phyloP scores from a whole-genome alignment of 495 filamentous ascomycete genomes.

The Penicillium subrubescens region DNA sequence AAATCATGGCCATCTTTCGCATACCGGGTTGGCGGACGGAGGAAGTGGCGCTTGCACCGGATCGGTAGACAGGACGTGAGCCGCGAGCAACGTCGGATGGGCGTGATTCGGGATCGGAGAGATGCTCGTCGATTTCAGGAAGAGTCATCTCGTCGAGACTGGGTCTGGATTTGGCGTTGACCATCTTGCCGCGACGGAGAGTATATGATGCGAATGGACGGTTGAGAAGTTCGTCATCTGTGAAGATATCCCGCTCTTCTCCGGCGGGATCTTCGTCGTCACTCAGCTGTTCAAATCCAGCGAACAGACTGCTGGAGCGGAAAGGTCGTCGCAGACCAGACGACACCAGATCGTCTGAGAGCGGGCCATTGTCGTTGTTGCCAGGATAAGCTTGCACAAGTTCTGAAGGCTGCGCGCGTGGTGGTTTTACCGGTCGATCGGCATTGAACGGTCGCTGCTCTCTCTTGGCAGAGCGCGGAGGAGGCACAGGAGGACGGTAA shows the following conservation, averaged over 20 bases:
- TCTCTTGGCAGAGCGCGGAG: slow-evolving; percentile 36
- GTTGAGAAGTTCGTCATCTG: slow-evolving; percentile 48
- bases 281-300: slow-evolving; percentile 70
- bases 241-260: slow-evolving; percentile 51
- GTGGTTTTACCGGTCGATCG: slow-evolving; percentile 21
- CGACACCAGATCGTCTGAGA: slow-evolving; percentile 56
- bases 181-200: slow-evolving; percentile 44
- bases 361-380: slow-evolving; percentile 79
- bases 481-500: slow-evolving; percentile 38
- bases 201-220: slow-evolving; percentile 49
- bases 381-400: slow-evolving; percentile 72
- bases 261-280: slow-evolving; percentile 46
- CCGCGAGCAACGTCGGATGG: slow-evolving; percentile 25
- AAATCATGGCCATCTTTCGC: slow-evolving; percentile 70
- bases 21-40: slow-evolving; percentile 54
- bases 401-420: slow-evolving; percentile 33
- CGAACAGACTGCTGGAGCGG: slow-evolving; percentile 81
- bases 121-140: slow-evolving; percentile 45
- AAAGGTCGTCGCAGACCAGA: slow-evolving; percentile 66
- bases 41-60: slow-evolving; percentile 15
- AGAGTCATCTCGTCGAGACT: slow-evolving; percentile 40
- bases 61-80: slow-evolving; percentile 27
- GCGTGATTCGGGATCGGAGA: slow-evolving; percentile 35
- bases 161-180: slow-evolving; percentile 37
- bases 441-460: slow-evolving; percentile 17